Evolutionary conservation across 1,284 basidiomycete species (phyloP), one percentile per base, ranked within the genome.

Genomic region (Tausonia pullulans): DNA sequence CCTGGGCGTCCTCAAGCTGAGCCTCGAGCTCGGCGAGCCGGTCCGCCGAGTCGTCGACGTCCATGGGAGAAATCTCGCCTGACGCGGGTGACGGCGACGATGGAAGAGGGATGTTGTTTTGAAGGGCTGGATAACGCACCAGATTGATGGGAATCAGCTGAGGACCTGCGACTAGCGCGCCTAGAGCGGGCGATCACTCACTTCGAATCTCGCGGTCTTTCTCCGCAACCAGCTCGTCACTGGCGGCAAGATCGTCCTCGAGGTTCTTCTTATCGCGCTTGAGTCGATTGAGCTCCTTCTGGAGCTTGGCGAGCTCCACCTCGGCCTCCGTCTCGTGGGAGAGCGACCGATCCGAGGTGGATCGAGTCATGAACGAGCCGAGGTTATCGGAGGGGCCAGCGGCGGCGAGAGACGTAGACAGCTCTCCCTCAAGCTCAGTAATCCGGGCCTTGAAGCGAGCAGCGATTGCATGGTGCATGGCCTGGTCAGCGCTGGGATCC

Each of bases 271-370:
- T 67, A 16, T 70, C 68, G 13, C 71, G 66, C 1, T 64, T 27
- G 0, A 68, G 67, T 5, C 68, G 67, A 8, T 69, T 68, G 7
- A 71, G 64, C 58, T 72, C 69, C 48, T 70, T 68, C 55, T 69
- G 68, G 14, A 70, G 60, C 44, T 69, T 67, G 7, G 64, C 59
- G 27, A 67, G 45, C 3, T 63, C 64, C 3, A 40, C 45, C 45
- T 70, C 69, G 13, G 59, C 44, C 6, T 64, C 41, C 1, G 39
- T 10, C 45, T 58, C 49, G 11, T 8, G 10, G 9, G 46, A n/a
- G 45, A 48, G 11, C 45, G 45, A 45, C 57, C 49, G 46, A 46
- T 58, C 57, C 13, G 57, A 58, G 5, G 39, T 40, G 4, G 60
- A 52, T 0, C 14, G 40, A 10, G 60, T 27, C 27, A 27, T 27